These are phyloP conservation scores for Pyricularia pennisetigena DNA, from an alignment of 2,329 filamentous ascomycete genomes.

Conservation along the genomic window DNA sequence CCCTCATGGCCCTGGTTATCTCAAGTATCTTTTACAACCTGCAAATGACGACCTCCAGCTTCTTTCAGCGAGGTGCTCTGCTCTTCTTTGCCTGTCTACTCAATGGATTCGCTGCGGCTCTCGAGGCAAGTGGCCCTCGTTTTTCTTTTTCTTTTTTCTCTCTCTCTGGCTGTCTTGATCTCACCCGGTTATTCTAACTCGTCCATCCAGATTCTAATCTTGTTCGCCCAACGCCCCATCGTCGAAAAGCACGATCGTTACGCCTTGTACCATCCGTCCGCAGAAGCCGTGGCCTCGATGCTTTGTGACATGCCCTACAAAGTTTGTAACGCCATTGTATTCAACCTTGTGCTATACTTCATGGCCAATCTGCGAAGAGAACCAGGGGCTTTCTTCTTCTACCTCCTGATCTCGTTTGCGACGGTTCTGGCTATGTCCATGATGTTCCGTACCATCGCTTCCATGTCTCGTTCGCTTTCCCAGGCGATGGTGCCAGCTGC, in stretches of 20 bases:
- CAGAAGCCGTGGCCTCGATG: constrained; percentile 83
- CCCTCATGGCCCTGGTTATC: constrained; percentile 67
- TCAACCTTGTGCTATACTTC: constrained; percentile 32
- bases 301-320: constrained; percentile 47
- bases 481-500: constrained; percentile 25
- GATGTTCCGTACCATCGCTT: constrained; percentile 45
- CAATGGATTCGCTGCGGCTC: constrained; percentile 72
- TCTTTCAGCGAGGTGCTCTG: constrained; percentile 69
- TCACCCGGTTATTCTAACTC: background rate
- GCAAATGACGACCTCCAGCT: constrained; percentile 52
- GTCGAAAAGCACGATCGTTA: constrained; percentile 86
- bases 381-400: constrained; percentile 55
- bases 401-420: constrained; percentile 49
- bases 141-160: no score
- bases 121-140: constrained; percentile 35
- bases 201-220: constrained; percentile 53
- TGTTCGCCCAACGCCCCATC: constrained; percentile 83
- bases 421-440: constrained; percentile 55
- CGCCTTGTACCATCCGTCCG: constrained; percentile 80
- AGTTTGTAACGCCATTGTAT: constrained; percentile 15
- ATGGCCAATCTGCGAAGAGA: constrained; percentile 31
- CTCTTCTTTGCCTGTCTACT: constrained; percentile 83
- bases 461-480: constrained; percentile 43
- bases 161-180: background rate
- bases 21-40: constrained; percentile 76